These are phyloP conservation scores for Mycena vitilis DNA, from an alignment of 768 basidiomycete species.

Conservation along the genomic window DNA sequence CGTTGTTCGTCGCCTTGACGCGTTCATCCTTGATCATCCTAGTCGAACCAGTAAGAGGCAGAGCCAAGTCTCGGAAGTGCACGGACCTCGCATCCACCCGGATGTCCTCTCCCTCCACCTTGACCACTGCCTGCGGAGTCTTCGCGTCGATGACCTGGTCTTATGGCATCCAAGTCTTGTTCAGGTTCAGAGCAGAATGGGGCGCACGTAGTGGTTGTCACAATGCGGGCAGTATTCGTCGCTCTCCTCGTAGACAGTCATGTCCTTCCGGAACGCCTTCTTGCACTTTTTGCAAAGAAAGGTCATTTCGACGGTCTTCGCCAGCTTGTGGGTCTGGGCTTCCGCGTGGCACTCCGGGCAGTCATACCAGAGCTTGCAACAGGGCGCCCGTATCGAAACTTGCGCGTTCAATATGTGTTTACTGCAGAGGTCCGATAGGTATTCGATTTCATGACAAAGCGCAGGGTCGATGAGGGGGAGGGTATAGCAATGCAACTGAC, in stretches of 20 bases:
- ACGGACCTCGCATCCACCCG: slow-evolving; percentile 84
- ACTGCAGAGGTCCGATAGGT: slow-evolving; percentile 54
- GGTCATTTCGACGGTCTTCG: slow-evolving; percentile 84
- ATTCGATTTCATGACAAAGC: slow-evolving; percentile 23
- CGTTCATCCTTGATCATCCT: slow-evolving; percentile 95
- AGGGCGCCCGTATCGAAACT: slow-evolving; percentile 95
- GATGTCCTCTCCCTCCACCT: slow-evolving; percentile 92
- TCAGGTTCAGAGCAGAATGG: not conserved
- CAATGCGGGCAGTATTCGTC: slow-evolving; percentile 99
- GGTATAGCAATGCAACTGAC: slow-evolving; percentile 19
- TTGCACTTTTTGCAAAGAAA: slow-evolving; percentile 92
- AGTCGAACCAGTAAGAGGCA: slow-evolving; percentile 18
- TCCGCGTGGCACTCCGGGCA: slow-evolving; percentile 97
- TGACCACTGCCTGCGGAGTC: slow-evolving; percentile 85
- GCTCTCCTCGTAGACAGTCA: slow-evolving; percentile 91
- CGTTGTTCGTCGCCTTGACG: slow-evolving; percentile 62
- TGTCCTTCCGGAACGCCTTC: slow-evolving; percentile 97
- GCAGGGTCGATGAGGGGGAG: not conserved
- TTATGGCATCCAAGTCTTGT: not conserved
- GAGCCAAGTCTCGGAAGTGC: not conserved
- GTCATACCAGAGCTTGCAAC: slow-evolving; percentile 98
- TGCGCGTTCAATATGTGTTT: slow-evolving; percentile 98
- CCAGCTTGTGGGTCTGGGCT: slow-evolving; percentile 75
- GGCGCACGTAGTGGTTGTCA: slow-evolving; percentile 94
- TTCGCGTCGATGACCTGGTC: slow-evolving; percentile 91